phyloP scores from a whole-genome alignment of 148 eudicot genomes.

The Nepenthes mirabilis region DNA sequence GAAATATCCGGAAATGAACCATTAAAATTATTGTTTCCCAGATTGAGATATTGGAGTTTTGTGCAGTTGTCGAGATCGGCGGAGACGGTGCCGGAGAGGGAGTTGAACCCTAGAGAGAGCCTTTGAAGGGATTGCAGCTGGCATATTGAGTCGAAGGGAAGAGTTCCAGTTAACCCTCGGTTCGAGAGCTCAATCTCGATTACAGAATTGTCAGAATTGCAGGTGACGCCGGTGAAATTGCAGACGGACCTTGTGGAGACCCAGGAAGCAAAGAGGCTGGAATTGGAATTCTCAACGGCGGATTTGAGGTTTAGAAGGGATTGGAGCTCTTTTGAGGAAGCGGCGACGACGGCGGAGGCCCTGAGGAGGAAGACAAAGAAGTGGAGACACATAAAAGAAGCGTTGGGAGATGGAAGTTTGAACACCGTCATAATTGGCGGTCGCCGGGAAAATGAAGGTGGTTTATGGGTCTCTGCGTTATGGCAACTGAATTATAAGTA shows the following conservation, averaged over 20 bases:
- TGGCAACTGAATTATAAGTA: too few relatives aligned
- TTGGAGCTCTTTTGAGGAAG: conserved; percentile 7
- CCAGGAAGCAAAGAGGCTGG: conserved; percentile 27
- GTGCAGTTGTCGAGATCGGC: conserved; percentile 32
- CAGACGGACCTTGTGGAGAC: conserved; percentile 15
- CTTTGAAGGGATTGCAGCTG: conserved; percentile 37
- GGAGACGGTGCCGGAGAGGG: conserved; percentile 21
- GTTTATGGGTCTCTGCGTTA: too few relatives aligned
- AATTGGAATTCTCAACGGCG: conserved; percentile 18
- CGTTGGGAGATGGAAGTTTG: too few relatives aligned
- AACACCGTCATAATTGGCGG: too few relatives aligned
- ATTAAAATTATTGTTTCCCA: conserved; percentile 35
- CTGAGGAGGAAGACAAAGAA: conserved; percentile 11
- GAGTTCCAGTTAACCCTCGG: conserved; percentile 23
- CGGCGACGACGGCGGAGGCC: conserved; percentile 1
- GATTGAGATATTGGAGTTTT: conserved; percentile 25
- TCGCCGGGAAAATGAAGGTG: too few relatives aligned
- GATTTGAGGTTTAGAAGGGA: conserved; percentile 28
- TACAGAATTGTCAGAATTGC: conserved; percentile 23
- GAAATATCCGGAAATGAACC: conserved; percentile 28
- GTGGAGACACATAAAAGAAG: not conserved
- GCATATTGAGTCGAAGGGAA: conserved; percentile 45
- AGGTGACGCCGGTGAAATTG: conserved; percentile 24
- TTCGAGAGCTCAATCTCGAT: conserved; percentile 50
- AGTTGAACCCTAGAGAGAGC: conserved; percentile 57